Percentiles rank a stretch among this genome's conserved stretches.
Conservation (phyloP, 768 basidiomycete genomes). For the Butyriboletus loyo region DNA sequence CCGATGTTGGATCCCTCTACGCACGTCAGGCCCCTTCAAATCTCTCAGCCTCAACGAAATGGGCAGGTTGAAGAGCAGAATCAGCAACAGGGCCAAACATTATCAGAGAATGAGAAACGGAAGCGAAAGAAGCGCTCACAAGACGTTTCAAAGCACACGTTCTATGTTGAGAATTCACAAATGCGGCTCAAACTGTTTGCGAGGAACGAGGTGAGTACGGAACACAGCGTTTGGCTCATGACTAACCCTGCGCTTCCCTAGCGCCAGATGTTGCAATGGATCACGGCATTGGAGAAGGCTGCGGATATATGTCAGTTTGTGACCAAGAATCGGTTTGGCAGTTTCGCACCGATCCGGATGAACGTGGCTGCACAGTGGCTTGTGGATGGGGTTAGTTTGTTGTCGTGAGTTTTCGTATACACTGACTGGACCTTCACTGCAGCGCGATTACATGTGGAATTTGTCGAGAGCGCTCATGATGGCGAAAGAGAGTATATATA, state of each 20-base stretch:
- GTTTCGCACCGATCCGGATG: constrained; percentile 88
- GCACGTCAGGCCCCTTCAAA: constrained; percentile 55
- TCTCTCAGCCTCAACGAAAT: constrained; percentile 12
- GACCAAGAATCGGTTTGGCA: constrained; percentile 82
- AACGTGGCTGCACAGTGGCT: constrained; percentile 98
- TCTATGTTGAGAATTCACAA: constrained; percentile 91
- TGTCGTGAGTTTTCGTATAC: not conserved
- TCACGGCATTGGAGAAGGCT: constrained; percentile 83
- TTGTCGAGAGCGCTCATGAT: constrained; percentile 86
- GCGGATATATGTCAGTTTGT: constrained; percentile 76
- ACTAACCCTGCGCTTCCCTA: constrained; percentile 26
- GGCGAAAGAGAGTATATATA: constrained; percentile 86
- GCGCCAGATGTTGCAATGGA: constrained; percentile 98
- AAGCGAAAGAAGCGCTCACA: constrained; percentile 46
- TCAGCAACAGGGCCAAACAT: constrained; percentile 16
- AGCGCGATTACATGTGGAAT: constrained; percentile 99
- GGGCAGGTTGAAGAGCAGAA: constrained; percentile 13
- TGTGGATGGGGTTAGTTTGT: constrained; percentile 80
- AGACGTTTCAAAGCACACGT: constrained; percentile 89
- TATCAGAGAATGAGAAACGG: constrained; percentile 38
- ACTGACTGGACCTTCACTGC: constrained; percentile 5
- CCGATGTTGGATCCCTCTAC: constrained; percentile 82
- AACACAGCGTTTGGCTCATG: not conserved
- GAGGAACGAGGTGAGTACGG: constrained; percentile 65
- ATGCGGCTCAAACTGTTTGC: constrained; percentile 83